These are phyloP conservation scores for Typha latifolia DNA, from an alignment of 176 grass and related monocot species.

Conservation along the genomic window DNA sequence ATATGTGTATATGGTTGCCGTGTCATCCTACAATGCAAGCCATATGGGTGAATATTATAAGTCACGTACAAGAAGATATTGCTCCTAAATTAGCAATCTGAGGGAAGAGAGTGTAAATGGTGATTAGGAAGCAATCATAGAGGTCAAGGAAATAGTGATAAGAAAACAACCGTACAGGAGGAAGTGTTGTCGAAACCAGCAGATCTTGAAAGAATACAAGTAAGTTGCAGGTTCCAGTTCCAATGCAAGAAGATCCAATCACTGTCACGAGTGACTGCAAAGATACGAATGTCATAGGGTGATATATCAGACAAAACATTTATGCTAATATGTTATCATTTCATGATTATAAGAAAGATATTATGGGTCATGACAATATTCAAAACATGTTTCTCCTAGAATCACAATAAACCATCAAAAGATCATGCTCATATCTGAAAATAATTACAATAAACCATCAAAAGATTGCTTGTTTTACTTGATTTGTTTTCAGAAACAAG, in stretches of 20 bases:
- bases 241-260: constrained; percentile 60
- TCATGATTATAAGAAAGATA: no score
- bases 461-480: no score
- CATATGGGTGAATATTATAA: constrained; percentile 6
- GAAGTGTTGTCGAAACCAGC: constrained; percentile 74
- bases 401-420: no score
- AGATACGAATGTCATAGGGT: constrained; percentile 41
- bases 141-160: constrained; percentile 12
- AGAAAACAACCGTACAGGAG: constrained; percentile 54
- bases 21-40: constrained; percentile 61
- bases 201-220: constrained; percentile 92
- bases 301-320: constrained; percentile 15
- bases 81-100: background rate
- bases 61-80: constrained; percentile 3
- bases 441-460: no score
- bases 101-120: background rate
- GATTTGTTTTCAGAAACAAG: no score
- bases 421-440: no score
- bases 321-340: no score
- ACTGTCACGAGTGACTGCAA: constrained; percentile 77
- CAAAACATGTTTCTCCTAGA: no score
- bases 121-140: constrained; percentile 5
- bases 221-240: constrained; percentile 49
- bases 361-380: no score
- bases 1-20: constrained; percentile 69